A percentile compares a stretch with the other conserved stretches of the same genome.
Conservation (phyloP, 306 rosid species). For the Heteromeles arbutifolia region DNA sequence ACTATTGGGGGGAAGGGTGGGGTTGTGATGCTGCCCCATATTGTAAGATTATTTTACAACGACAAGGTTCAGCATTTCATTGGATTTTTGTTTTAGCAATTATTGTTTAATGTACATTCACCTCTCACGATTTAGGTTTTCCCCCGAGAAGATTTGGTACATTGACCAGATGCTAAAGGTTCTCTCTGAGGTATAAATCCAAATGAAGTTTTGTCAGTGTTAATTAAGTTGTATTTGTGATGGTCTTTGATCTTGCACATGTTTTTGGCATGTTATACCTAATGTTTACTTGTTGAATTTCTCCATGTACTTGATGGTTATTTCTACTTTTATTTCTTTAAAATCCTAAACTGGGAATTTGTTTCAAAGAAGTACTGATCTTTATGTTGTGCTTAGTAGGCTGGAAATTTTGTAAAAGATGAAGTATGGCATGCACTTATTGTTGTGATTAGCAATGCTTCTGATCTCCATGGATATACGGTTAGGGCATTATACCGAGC, state of each 20-base stretch:
- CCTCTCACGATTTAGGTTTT: conserved; percentile 61
- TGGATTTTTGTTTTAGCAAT: neutral
- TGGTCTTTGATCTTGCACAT: neutral
- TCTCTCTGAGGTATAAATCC: conserved; percentile 87
- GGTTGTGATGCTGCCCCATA: neutral
- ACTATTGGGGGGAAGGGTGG: neutral
- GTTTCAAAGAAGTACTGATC: conserved; percentile 38
- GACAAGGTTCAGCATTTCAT: neutral
- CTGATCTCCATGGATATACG: conserved; percentile 94
- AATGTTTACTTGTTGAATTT: neutral
- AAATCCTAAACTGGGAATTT: neutral
- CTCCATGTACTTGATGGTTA: neutral
- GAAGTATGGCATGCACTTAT: conserved; percentile 90
- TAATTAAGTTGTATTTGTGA: neutral
- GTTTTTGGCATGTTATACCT: neutral
- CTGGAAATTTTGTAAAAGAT: conserved; percentile 98
- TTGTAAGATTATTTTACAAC: neutral
- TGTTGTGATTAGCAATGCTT: conserved; percentile 85
- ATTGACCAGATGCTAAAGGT: conserved; percentile 98
- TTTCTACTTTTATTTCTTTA: neutral
- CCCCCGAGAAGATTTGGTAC: conserved; percentile 97
- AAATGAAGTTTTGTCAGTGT: conserved; percentile 15
- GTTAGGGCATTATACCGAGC: conserved; percentile 84
- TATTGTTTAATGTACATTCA: conserved; percentile 25
- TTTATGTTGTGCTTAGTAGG: conserved; percentile 80